Evolutionary conservation across 1,284 basidiomycete species (phyloP).

Genomic region (Pseudozyma pruni): DNA sequence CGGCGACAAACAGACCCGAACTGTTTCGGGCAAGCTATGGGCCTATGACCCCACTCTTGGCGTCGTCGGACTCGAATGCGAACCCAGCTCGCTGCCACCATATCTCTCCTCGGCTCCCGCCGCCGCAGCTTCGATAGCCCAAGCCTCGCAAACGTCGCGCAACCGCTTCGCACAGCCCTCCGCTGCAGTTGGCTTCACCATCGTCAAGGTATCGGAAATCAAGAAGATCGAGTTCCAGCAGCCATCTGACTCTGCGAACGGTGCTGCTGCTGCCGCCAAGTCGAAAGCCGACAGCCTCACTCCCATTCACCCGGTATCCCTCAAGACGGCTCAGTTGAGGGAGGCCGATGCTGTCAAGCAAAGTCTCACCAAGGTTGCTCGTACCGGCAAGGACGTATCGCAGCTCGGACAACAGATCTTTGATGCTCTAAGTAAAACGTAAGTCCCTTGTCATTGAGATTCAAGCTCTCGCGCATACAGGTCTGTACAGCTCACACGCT

Average conservation of each 20-base stretch:
- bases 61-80: slow-evolving; percentile 59
- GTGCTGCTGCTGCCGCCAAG: slow-evolving; percentile 7
- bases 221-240: slow-evolving; percentile 48
- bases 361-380: slow-evolving; percentile 46
- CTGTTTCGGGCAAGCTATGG: slow-evolving; percentile 59
- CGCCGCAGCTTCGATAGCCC: slow-evolving; percentile 44
- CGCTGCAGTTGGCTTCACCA: slow-evolving; percentile 53
- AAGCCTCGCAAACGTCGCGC: slow-evolving; percentile 38
- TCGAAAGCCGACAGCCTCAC: slow-evolving; percentile 25
- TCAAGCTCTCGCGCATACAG: no score
- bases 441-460: slow-evolving; percentile 33
- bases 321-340: slow-evolving; percentile 45
- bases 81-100: slow-evolving; percentile 21
- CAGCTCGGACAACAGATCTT: slow-evolving; percentile 58
- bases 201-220: slow-evolving; percentile 58
- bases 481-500: neutral
- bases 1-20: slow-evolving; percentile 35
- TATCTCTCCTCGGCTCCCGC: slow-evolving; percentile 40
- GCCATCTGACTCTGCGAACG: slow-evolving; percentile 9
- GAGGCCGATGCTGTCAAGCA: slow-evolving; percentile 52
- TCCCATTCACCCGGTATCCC: slow-evolving; percentile 35
- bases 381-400: slow-evolving; percentile 55
- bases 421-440: slow-evolving; percentile 66
- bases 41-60: slow-evolving; percentile 59
- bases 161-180: slow-evolving; percentile 29